Evolutionary conservation across 1,284 basidiomycete species (phyloP).

Genomic region (Naganishia cerealis): DNA sequence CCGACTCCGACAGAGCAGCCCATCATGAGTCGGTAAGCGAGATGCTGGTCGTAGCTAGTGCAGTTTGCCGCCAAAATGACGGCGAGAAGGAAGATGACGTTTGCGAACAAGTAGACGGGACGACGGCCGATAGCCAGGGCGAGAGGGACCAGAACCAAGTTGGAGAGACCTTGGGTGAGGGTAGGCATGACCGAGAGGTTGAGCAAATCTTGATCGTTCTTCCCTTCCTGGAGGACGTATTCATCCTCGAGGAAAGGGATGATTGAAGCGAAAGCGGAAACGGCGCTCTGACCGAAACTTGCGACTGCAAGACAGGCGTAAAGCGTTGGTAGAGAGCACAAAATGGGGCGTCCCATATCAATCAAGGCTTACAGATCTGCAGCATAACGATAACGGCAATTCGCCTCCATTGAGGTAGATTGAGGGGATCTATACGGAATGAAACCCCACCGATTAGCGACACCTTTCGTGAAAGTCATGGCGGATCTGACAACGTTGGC

Average conservation of each 20-base stretch:
- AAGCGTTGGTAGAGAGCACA: neutral
- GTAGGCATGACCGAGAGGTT: slow-evolving; percentile 18
- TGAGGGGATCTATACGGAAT: neutral
- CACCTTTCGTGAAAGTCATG: neutral
- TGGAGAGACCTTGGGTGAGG: slow-evolving; percentile 13
- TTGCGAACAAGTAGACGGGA: slow-evolving; percentile 13
- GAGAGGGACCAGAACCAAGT: slow-evolving; percentile 12
- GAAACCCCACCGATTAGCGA: too few relatives aligned
- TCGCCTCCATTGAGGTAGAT: slow-evolving; percentile 9
- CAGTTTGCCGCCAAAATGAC: slow-evolving; percentile 9
- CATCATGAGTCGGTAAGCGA: slow-evolving; percentile 19
- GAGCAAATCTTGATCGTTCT: slow-evolving; percentile 14
- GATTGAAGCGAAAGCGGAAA: slow-evolving; percentile 5
- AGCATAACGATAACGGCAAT: slow-evolving; percentile 9
- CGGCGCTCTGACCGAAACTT: slow-evolving; percentile 17
- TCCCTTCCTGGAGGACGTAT: slow-evolving; percentile 13
- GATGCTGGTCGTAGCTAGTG: slow-evolving; percentile 9
- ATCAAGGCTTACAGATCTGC: slow-evolving; percentile 7
- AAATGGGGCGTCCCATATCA: neutral
- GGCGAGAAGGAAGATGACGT: slow-evolving; percentile 7
- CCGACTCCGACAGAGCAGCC: slow-evolving; percentile 19
- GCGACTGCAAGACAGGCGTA: neutral
- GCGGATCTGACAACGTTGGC: neutral
- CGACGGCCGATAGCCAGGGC: slow-evolving; percentile 13
- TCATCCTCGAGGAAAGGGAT: slow-evolving; percentile 17